Evolutionary conservation across 176 grass and related monocot genomes (phyloP).

Genomic region (Microstegium vimineum): DNA sequence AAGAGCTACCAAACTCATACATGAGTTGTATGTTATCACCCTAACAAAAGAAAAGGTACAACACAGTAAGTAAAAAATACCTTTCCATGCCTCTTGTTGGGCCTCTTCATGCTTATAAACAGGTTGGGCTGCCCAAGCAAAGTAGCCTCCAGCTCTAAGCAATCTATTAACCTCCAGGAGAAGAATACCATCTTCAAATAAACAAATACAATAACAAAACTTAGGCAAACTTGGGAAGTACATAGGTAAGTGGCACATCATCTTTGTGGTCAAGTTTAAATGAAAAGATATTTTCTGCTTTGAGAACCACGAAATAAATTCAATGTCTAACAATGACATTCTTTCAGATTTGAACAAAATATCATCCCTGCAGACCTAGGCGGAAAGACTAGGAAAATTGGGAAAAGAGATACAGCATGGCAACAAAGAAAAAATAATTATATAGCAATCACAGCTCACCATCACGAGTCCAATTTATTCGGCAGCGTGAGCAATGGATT

Average conservation of each 20-base stretch:
- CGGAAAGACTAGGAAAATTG: not conserved
- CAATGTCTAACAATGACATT: not conserved
- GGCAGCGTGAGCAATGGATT: slow-evolving; percentile 87
- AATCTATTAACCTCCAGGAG: slow-evolving; percentile 97
- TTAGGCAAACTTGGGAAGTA: not conserved
- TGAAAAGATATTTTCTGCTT: not conserved
- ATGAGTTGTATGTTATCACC: not conserved
- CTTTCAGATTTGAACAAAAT: not conserved
- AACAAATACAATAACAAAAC: not conserved
- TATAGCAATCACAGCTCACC: slow-evolving; percentile 37
- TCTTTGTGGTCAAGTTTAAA: not conserved
- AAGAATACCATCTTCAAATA: slow-evolving; percentile 80
- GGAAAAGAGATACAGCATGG: not conserved
- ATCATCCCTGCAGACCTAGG: not conserved
- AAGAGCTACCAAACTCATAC: slow-evolving; percentile 1
- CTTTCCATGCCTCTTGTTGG: slow-evolving; percentile 91
- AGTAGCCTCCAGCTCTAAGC: slow-evolving; percentile 93
- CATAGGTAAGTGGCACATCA: not conserved
- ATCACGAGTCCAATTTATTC: slow-evolving; percentile 96
- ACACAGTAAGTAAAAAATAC: slow-evolving; percentile 39
- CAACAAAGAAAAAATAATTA: not conserved
- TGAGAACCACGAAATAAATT: not conserved
- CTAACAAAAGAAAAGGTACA: not conserved
- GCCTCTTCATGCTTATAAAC: slow-evolving; percentile 97
- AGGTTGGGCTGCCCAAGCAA: slow-evolving; percentile 95